phyloP scores from a whole-genome alignment of 208 protist genomes.

The Kentomonas sorsogonicus region DNA sequence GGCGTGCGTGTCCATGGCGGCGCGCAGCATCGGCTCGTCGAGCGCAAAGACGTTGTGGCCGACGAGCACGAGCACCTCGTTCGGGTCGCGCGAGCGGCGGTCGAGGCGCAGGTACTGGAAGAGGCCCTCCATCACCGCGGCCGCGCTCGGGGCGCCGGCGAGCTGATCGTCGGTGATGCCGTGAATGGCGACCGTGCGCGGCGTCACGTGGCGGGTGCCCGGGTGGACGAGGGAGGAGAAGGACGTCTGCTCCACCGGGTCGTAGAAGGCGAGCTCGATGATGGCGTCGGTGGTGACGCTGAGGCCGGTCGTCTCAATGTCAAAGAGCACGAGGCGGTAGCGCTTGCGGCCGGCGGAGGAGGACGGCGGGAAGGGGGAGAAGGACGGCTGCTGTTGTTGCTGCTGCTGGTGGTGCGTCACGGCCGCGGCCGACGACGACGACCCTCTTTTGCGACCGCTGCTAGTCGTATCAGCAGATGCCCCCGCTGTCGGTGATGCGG shows the following conservation, averaged over 20 bases:
- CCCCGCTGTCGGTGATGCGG: no score
- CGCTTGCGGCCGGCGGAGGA: no score
- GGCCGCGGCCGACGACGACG: no score
- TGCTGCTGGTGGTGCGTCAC: no score
- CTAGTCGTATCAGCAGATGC: no score
- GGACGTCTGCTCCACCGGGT: slow-evolving; percentile 68
- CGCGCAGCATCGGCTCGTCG: slow-evolving; percentile 81
- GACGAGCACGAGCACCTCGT: slow-evolving; percentile 71
- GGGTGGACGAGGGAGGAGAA: slow-evolving; percentile 81
- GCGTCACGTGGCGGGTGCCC: slow-evolving; percentile 49
- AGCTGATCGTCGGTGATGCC: slow-evolving; percentile 81
- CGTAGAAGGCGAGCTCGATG: slow-evolving; percentile 79
- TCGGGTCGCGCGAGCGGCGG: slow-evolving; percentile 20
- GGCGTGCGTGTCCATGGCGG: slow-evolving; percentile 38
- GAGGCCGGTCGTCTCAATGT: slow-evolving; percentile 86
- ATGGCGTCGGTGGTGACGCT: slow-evolving; percentile 73
- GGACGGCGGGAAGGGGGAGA: no score
- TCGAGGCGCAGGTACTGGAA: slow-evolving; percentile 62
- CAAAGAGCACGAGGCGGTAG: slow-evolving; percentile 72
- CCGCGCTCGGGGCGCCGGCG: slow-evolving; percentile 42
- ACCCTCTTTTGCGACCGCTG: slow-evolving; percentile 13
- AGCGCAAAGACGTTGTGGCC: slow-evolving; percentile 82
- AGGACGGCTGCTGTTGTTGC: neutral
- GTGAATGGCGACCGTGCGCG: slow-evolving; percentile 65
- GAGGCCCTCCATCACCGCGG: slow-evolving; percentile 47